These are phyloP conservation scores for Lasiodiplodia theobromae DNA, from an alignment of 2,329 filamentous ascomycete genomes.

Conservation along the genomic window DNA sequence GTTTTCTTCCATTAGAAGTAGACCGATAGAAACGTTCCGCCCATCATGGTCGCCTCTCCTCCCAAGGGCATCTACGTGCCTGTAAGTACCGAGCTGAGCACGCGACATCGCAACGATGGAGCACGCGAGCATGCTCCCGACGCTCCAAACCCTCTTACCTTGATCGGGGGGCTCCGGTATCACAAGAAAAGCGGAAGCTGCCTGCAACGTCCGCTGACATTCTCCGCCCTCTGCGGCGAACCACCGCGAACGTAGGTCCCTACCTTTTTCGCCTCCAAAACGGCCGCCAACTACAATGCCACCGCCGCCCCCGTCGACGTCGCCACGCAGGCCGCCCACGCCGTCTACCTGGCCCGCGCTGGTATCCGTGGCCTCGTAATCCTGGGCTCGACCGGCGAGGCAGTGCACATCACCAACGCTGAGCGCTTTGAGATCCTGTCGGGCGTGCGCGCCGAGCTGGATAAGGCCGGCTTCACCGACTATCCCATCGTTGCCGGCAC, in stretches of 20 bases:
- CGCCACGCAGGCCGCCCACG: slow-evolving; percentile 61
- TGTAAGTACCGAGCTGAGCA: slow-evolving; percentile 13
- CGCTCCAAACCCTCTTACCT: background rate
- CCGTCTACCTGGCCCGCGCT: slow-evolving; percentile 61
- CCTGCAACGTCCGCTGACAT: background rate
- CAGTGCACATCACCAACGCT: slow-evolving; percentile 60
- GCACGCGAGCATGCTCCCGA: background rate
- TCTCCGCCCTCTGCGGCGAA: background rate
- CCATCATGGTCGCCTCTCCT: slow-evolving; percentile 24
- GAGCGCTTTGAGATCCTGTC: slow-evolving; percentile 60
- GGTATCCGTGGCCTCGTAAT: slow-evolving; percentile 65
- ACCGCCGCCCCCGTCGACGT: slow-evolving; percentile 57
- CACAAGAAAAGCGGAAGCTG: background rate
- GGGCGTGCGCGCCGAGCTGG: slow-evolving; percentile 58
- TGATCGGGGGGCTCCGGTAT: background rate
- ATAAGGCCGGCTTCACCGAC: slow-evolving; percentile 59
- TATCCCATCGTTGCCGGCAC: slow-evolving; percentile 66
- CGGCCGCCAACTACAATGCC: slow-evolving; percentile 22
- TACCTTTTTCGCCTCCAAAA: slow-evolving; percentile 63
- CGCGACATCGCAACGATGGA: background rate
- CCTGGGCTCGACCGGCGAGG: slow-evolving; percentile 66
- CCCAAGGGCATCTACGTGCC: slow-evolving; percentile 31
- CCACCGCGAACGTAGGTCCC: slow-evolving; percentile 49
- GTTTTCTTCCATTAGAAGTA: background rate
- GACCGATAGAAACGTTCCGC: background rate